phyloP scores from a whole-genome alignment of 2,329 filamentous ascomycete species.

The Phaeosphaeria sp. region DNA sequence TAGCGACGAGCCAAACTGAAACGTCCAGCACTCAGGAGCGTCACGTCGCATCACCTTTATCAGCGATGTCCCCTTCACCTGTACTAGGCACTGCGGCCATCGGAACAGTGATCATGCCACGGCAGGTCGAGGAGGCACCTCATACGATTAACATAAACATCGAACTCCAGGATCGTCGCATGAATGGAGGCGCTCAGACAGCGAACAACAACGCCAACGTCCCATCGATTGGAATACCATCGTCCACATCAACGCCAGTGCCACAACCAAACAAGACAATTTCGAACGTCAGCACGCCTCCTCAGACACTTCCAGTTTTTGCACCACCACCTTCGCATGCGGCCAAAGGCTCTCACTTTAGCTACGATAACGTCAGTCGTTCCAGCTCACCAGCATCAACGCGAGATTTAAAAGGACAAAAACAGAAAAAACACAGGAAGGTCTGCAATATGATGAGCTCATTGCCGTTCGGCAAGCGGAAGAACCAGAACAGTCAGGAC shows the following conservation, averaged over 20 bases:
- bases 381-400: slow-evolving; percentile 30
- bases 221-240: slow-evolving; percentile 20
- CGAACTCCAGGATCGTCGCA: slow-evolving; percentile 37
- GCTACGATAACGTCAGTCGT: slow-evolving; percentile 34
- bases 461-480: slow-evolving; percentile 29
- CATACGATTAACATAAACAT: slow-evolving; percentile 42
- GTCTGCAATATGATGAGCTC: slow-evolving; percentile 34
- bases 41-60: slow-evolving; percentile 31
- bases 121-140: slow-evolving; percentile 32
- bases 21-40: slow-evolving; percentile 16
- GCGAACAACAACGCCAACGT: slow-evolving; percentile 20
- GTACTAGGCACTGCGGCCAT: slow-evolving; percentile 41
- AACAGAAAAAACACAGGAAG: slow-evolving; percentile 41
- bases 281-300: slow-evolving; percentile 20
- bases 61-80: slow-evolving; percentile 41
- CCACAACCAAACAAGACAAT: slow-evolving; percentile 15
- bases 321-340: slow-evolving; percentile 39
- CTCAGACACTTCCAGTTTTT: slow-evolving; percentile 33
- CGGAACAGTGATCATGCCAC: slow-evolving; percentile 42
- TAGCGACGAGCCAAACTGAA: neutral
- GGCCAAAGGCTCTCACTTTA: slow-evolving; percentile 34
- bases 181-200: slow-evolving; percentile 16
- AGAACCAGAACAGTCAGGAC: slow-evolving; percentile 16
- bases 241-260: slow-evolving; percentile 25
- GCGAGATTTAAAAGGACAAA: slow-evolving; percentile 30